These are phyloP conservation scores for Conticribra guillardii DNA, from an alignment of 108 stramenopile genomes.

Conservation along the genomic window DNA sequence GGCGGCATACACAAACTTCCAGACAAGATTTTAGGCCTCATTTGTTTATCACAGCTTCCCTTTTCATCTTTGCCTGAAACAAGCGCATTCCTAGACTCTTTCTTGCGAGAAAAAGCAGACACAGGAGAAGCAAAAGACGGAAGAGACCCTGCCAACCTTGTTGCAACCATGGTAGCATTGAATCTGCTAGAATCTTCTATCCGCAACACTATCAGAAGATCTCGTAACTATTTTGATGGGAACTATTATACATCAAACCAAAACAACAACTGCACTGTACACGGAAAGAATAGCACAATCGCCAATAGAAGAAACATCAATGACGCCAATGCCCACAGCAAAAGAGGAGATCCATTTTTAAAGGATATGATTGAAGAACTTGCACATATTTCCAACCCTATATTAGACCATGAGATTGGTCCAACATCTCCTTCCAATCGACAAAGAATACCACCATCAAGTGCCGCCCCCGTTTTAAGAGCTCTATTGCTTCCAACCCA, in stretches of 20 bases:
- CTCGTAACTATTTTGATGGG: background rate
- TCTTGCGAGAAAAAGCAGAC: background rate
- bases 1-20: conserved; percentile 4
- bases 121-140: conserved; percentile 1
- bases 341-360: conserved; percentile 28
- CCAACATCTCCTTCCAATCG: too few species aligned
- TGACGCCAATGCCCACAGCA: background rate
- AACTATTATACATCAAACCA: background rate
- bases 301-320: background rate
- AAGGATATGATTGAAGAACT: conserved; percentile 36
- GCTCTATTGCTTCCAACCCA: conserved; percentile 53
- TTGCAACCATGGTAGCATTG: conserved; percentile 48
- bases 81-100: background rate
- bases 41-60: conserved; percentile 28
- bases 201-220: conserved; percentile 7
- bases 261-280: background rate
- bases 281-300: background rate
- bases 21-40: conserved; percentile 28
- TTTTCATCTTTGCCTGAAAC: conserved; percentile 6
- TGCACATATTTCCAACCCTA: background rate
- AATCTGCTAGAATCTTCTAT: conserved; percentile 66
- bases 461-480: conserved; percentile 31
- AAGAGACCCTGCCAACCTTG: conserved; percentile 6
- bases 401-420: too few species aligned
- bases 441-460: background rate